Evolutionary conservation across 352 stramenopile species (phyloP), one percentile per base, ranked within the genome.

Genomic region (Pythium phragmitis): DNA sequence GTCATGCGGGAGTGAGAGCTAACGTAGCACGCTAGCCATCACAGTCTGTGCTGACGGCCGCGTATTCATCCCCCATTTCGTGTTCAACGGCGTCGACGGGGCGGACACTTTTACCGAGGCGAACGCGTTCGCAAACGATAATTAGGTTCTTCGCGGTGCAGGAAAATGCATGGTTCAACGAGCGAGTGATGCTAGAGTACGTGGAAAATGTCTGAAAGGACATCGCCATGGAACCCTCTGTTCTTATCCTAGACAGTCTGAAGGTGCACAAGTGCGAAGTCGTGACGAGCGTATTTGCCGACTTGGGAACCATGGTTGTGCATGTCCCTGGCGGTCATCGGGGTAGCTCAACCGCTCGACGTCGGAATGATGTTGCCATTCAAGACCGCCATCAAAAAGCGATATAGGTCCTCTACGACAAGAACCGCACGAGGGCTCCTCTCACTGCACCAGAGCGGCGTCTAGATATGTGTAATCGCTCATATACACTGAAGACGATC

Each of bases 361-460:
- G 61, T 68, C 1, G 45, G 61, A 8, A n/a, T 63, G 4, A 68
- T 68, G 52, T 49, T 3, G 17, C 61, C 53, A 2, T 68, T 68
- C 46, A 63, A 68, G 26, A 34, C 21, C 1, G 2, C 23, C 2
- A 17, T 60, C n/a, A 41, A 28, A 11, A 21, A 51, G 9, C 51
- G 30, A 11, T 61, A 57, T 33, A 33, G 12, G 28, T 9, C 4
- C 50, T 46, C 17, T 60, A 60, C 60, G 14, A 6, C 43, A 9
- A 26, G 4, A 36, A 23, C 1, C 2, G 23, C 12, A 2, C 3
- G 7, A 3, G 19, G 2, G 7, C 33, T 4, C 49, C 60, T 1
- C 14, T 19, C 1, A 61, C 43, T 21, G 60, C 60, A 2, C 6
- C 21, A 2, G 52, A 60, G 17, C 51, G 50, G 1, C 60, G 60